Evolutionary conservation across 164 flowering plant species (phyloP), one percentile per base, ranked within the genome.

Genomic region (Pachysandra terminalis): DNA sequence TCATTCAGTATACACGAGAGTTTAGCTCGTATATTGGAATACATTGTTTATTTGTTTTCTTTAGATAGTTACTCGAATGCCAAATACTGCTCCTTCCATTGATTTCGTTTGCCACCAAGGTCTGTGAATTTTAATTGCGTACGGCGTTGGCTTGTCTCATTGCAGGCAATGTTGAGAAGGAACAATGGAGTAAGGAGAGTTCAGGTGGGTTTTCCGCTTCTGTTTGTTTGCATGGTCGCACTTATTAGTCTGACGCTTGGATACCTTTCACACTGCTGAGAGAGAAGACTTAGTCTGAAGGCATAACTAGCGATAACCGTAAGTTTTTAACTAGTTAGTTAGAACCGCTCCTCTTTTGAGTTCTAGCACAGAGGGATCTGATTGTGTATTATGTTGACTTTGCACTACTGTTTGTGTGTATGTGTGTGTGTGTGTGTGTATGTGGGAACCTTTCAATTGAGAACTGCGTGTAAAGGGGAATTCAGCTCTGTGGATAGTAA

Each of bases 221-320:
- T 90, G 49, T 89, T 84, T 73, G 90, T 90, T 54, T 83, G 81
- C 59, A 77, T 87, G 78, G 85, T 90, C 37, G 87, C 90, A 5
- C 56, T 89, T 22, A 70, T 88, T 61, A 75, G 96, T 72, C 58
- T 84, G 26, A 19, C 68, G 19, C 65, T 89, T 14, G 96, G 98
- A 61, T 81, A 71, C 68, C 67, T 75, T 26, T 55, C 74, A 35
- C 81, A 59, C 52, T 22, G 21, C 52, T 76, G 65, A 80, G 58
- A 63, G n/a, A n/a, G n/a, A 37, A 19, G 32, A 24, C 52, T 19
- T n/a, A n/a, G n/a, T n/a, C n/a, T 15, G 16, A 35, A 21, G 56
- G 0, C 32, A 61, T 1, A 24, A 54, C 26, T 25, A 49, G 56
- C 48, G 45, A 25, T 49, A 64, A 16, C 8, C 61, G 12, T 10